Conservation (phyloP, 2,329 filamentous ascomycete species). For the Corinectria fuckeliana region DNA sequence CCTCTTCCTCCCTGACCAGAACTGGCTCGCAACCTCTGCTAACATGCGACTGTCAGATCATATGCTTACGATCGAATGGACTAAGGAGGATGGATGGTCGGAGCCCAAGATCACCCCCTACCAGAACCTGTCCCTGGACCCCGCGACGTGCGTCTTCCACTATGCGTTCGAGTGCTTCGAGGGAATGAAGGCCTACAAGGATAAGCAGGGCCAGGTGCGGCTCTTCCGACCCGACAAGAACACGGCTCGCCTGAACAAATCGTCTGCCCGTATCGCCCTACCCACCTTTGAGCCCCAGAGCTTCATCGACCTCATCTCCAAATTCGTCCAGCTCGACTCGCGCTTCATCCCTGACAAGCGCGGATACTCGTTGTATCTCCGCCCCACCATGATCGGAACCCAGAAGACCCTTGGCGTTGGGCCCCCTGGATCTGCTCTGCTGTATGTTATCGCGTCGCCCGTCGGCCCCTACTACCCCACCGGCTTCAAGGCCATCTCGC, state of each 20-base stretch:
- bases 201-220: conserved; percentile 76
- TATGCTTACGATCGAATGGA: conserved; percentile 97
- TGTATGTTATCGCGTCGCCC: conserved; percentile 94
- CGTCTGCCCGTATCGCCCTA: conserved; percentile 87
- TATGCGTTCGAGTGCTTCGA: conserved; percentile 99
- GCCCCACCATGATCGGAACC: conserved; percentile 96
- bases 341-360: conserved; percentile 86
- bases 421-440: conserved; percentile 86
- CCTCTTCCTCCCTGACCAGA: background rate
- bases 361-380: conserved; percentile 94
- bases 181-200: conserved; percentile 99
- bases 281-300: conserved; percentile 80
- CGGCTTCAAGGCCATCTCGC: conserved; percentile 94
- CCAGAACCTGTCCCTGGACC: conserved; percentile 96
- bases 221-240: conserved; percentile 96
- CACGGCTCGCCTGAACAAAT: conserved; percentile 94
- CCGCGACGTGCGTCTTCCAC: conserved; percentile 96
- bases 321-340: conserved; percentile 80
- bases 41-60: conserved; percentile 68
- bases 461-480: conserved; percentile 98
- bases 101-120: conserved; percentile 86
- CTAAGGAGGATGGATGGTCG: conserved; percentile 81
- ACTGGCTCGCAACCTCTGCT: conserved; percentile 7
- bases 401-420: conserved; percentile 93
- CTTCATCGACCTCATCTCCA: conserved; percentile 81